Percentiles rank a stretch among this genome's conserved stretches.
These are phyloP conservation scores for Hypoxylon sp. DNA, from an alignment of 2,329 filamentous ascomycete genomes.

Conservation along the genomic window DNA sequence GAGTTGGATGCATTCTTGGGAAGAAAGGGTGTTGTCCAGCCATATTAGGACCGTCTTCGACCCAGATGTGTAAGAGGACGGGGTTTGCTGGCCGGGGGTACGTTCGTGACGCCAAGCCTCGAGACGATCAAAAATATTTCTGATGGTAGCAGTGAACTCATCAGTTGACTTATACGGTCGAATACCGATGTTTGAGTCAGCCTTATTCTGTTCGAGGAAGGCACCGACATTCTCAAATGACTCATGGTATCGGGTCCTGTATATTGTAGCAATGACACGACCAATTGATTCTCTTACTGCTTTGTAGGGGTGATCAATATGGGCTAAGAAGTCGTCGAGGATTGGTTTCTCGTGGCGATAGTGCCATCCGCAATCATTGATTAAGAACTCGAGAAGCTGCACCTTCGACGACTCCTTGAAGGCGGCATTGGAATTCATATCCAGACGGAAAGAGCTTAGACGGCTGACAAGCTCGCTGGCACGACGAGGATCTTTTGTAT, in stretches of 20 bases:
- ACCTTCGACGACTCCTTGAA: slow-evolving; percentile 99
- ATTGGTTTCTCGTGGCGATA: slow-evolving; percentile 93
- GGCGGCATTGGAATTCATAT: slow-evolving; percentile 95
- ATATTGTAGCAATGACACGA: slow-evolving; percentile 87
- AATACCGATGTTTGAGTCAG: slow-evolving; percentile 84
- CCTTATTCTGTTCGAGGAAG: slow-evolving; percentile 84
- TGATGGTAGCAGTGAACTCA: slow-evolving; percentile 81
- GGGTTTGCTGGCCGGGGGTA: slow-evolving; percentile 89
- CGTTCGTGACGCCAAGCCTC: slow-evolving; percentile 91
- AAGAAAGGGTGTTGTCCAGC: slow-evolving; percentile 92
- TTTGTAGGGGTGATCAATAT: slow-evolving; percentile 98
- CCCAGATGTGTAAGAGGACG: slow-evolving; percentile 93
- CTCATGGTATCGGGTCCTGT: slow-evolving; percentile 93
- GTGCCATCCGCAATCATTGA: slow-evolving; percentile 94
- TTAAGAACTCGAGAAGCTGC: slow-evolving; percentile 87
- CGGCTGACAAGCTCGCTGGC: slow-evolving; percentile 88
- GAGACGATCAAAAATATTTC: slow-evolving; percentile 81
- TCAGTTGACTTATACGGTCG: slow-evolving; percentile 84
- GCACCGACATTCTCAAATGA: slow-evolving; percentile 85
- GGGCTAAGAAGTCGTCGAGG: slow-evolving; percentile 86
- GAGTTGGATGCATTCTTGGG: slow-evolving; percentile 92
- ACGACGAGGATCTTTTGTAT: slow-evolving; percentile 90
- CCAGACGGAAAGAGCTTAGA: slow-evolving; percentile 87
- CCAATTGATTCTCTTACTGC: slow-evolving; percentile 96
- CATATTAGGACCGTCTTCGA: slow-evolving; percentile 96